A percentile compares a stretch with the other conserved stretches of the same genome.
These are phyloP conservation scores for Dendryphion nanum DNA, from an alignment of 2,329 filamentous ascomycete species.

Conservation along the genomic window DNA sequence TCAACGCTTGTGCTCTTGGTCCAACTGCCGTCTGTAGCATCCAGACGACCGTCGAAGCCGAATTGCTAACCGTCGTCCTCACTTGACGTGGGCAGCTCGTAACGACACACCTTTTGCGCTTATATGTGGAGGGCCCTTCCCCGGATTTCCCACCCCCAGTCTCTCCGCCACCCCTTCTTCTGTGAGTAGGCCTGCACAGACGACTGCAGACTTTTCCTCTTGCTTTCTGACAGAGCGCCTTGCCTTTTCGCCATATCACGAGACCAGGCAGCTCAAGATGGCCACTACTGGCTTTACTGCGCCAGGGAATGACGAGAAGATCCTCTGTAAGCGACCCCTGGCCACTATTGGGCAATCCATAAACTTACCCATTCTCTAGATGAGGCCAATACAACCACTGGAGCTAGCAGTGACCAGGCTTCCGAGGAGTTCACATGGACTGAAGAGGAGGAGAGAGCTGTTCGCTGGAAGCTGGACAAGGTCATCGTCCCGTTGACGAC, in stretches of 20 bases:
- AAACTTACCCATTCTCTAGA: slow-evolving; percentile 14
- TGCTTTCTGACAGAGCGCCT: neutral
- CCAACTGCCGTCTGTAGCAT: neutral
- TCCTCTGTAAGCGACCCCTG: neutral
- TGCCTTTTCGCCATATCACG: neutral
- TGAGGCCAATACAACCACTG: slow-evolving; percentile 15
- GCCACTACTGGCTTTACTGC: neutral
- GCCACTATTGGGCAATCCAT: neutral
- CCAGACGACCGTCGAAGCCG: neutral
- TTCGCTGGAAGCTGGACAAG: slow-evolving; percentile 55
- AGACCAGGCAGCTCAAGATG: neutral
- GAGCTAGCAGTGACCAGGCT: slow-evolving; percentile 24
- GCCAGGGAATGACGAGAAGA: neutral
- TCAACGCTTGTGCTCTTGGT: neutral
- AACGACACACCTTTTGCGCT: slow-evolving; percentile 13
- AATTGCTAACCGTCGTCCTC: neutral
- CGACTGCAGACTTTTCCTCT: neutral
- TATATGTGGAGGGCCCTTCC: slow-evolving; percentile 31
- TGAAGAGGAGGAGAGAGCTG: slow-evolving; percentile 48
- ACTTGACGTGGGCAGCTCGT: slow-evolving; percentile 8
- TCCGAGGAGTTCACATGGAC: slow-evolving; percentile 48
- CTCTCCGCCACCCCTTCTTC: no score
- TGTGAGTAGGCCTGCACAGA: no score
- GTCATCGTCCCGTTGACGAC: slow-evolving; percentile 55
- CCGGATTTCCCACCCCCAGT: slow-evolving; percentile 27